These are phyloP conservation scores for Thalia dealbata DNA, from an alignment of 176 grass and related monocot species.

Conservation along the genomic window DNA sequence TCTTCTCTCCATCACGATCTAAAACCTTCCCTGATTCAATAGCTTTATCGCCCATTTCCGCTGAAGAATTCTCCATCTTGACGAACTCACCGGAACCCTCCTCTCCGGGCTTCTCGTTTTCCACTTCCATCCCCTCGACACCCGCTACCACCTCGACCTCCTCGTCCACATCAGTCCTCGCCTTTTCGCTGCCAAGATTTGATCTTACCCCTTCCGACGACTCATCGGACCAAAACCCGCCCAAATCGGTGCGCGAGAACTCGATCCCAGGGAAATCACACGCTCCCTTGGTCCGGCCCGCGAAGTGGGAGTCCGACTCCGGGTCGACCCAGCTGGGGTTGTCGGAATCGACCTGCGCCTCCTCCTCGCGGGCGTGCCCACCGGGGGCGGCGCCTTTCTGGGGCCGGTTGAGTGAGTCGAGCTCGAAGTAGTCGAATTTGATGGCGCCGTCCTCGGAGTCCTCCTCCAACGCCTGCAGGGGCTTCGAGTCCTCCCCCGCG, in stretches of 20 bases:
- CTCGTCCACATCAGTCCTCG: conserved; percentile 13
- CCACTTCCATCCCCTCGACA: conserved; percentile 4
- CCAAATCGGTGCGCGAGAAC: conserved; percentile 41
- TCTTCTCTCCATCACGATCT: conserved; percentile 19
- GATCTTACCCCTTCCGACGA: conserved; percentile 37
- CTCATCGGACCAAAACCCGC: conserved; percentile 58
- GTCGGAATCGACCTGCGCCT: background rate
- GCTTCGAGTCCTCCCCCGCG: background rate
- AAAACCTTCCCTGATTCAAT: background rate
- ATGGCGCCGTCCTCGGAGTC: conserved; percentile 1
- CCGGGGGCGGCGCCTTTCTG: background rate
- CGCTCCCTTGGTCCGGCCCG: conserved; percentile 11
- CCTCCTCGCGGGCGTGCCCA: background rate
- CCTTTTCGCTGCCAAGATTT: conserved; percentile 26
- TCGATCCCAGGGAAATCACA: conserved; percentile 9
- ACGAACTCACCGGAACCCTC: background rate
- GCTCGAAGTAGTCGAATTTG: conserved; percentile 3
- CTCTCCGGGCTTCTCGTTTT: background rate
- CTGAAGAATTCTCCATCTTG: background rate
- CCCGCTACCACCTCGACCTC: conserved; percentile 15
- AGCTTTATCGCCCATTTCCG: background rate
- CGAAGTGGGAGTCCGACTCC: conserved; percentile 26
- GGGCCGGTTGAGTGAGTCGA: background rate
- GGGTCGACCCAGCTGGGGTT: conserved; percentile 67
- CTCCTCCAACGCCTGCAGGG: background rate